Evolutionary conservation across 306 rosid genomes (phyloP), one percentile per base, ranked within the genome.

Genomic region (Malus sieversii): DNA sequence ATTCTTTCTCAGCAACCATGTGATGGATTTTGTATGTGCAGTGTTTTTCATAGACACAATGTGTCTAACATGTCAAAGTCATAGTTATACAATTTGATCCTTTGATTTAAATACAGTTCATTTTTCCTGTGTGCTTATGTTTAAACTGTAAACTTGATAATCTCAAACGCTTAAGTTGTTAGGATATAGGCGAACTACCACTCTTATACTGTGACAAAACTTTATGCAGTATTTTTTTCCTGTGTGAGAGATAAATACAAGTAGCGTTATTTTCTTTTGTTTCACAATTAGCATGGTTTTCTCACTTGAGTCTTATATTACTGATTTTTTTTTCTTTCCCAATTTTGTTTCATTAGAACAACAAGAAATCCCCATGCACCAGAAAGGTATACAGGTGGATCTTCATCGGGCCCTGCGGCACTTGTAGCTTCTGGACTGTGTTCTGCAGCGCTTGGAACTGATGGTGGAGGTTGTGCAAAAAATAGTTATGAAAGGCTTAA

Each of bases 401-500:
- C 98, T 81, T 94, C 98, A 69, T 94, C 97, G 10, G 98, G 98
- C 70, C 96, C 98, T 22, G 98, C 97, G 71, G 97, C 98, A 76
- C 73, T 94, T 85, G 97, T 94, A 80, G 98, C 97, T 73, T 89
- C 96, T 80, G 98, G 98, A 83, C 55, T 94, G 48, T 94, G 97
- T 76, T 85, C 97, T 77, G 98, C 98, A 53, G 96, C 98, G 29
- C 88, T 94, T 76, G 97, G 98, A 80, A 94, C 97, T 45, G 98
- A 92, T 68, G 97, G 97, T 10, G 98, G 98, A 94, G 98, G 98
- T 94, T 86, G 90, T 75, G 75, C 68, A 78, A 75, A 79, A 70
- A 12, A 7, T 0, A 6, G 75, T 64, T 67, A 61, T 75, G 73
- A 71, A 77, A 75, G 59, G 51, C 32, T 58, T 77, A 18, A 30